Evolutionary conservation across 108 stramenopile species (phyloP).

Genomic region (Skeletonema marinoi): DNA sequence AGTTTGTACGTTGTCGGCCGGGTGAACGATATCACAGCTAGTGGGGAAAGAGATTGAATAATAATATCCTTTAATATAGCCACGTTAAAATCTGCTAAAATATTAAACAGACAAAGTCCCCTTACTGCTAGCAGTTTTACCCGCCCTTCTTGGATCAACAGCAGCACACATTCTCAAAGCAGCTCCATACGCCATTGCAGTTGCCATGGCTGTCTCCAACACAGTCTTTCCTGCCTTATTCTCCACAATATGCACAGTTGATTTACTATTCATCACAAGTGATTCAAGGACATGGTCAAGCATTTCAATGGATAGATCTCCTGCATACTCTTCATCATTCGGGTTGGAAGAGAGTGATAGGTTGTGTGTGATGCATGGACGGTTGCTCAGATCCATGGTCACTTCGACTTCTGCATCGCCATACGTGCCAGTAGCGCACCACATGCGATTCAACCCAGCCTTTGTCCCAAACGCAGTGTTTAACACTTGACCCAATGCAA

Average conservation of each 20-base stretch:
- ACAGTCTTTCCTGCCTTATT: slow-evolving; percentile 28
- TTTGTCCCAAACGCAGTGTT: slow-evolving; percentile 83
- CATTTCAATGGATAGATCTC: slow-evolving; percentile 88
- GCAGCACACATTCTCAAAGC: slow-evolving; percentile 74
- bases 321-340: slow-evolving; percentile 51
- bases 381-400: slow-evolving; percentile 86
- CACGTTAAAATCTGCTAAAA: not conserved
- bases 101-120: slow-evolving; percentile 84
- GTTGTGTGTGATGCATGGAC: slow-evolving; percentile 78
- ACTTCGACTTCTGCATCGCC: slow-evolving; percentile 66
- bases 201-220: slow-evolving; percentile 53
- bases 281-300: slow-evolving; percentile 91
- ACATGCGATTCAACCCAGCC: slow-evolving; percentile 91
- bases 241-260: slow-evolving; percentile 90
- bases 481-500: slow-evolving; percentile 91
- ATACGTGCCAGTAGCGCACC: slow-evolving; percentile 50
- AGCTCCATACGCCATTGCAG: slow-evolving; percentile 72
- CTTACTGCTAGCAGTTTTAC: slow-evolving; percentile 82
- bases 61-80: not conserved
- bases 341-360: slow-evolving; percentile 41
- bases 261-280: slow-evolving; percentile 84
- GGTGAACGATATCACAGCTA: not conserved
- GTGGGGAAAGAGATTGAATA: not conserved
- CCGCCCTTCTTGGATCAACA: slow-evolving; percentile 81
- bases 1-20: not conserved